Evolutionary conservation across 768 basidiomycete genomes (phyloP), one percentile per base, ranked within the genome.

Genomic region (Punctularia strigosozonata): DNA sequence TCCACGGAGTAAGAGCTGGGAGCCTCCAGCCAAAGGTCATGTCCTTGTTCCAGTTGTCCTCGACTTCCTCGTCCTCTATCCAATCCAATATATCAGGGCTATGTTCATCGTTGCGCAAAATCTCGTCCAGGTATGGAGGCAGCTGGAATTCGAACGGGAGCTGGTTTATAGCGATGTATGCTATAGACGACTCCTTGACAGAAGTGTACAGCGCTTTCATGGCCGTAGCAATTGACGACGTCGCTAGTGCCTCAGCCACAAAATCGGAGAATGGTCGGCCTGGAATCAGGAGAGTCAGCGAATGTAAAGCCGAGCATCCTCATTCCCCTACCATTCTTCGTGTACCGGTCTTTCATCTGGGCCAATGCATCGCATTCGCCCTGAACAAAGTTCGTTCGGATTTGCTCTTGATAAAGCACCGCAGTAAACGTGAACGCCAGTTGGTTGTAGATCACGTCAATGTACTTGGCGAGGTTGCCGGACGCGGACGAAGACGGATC

Each of bases 331-430:
- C 86, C 79, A 67, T 75, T 75, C 10, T 71, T 65, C 3, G 79
- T 63, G 44, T 69, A 80, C 4, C 69, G 68, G 33, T 94, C 90
- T 46, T 81, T 79, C 35, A 91, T 57, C 10, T 73, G 55, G 15
- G 75, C 71, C 14, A 97, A 65, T 10, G 61, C 56, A 40, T 85
- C 84, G 23, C 83, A 85, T 53, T 97, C 82, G 31, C 60, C 57
- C 44, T 90, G 87, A 1, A 99, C 84, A 57, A 84, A 97, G 51
- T 84, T 82, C 23, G 77, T 77, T 37, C 81, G 58, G 4, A 88
- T 80, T 59, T 99, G 94, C 52, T 95, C 82, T 53, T 89, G 85
- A 48, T 82, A 92, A 31, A 97, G 66, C 6, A 92, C 89, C 5
- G 94, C 95, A 2, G 92, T 89, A 45, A 89, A 66, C 3, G 85